Evolutionary conservation across 1,284 basidiomycete species (phyloP), one percentile per base, ranked within the genome.

Genomic region (Cutaneotrichosporon cyanovorans): DNA sequence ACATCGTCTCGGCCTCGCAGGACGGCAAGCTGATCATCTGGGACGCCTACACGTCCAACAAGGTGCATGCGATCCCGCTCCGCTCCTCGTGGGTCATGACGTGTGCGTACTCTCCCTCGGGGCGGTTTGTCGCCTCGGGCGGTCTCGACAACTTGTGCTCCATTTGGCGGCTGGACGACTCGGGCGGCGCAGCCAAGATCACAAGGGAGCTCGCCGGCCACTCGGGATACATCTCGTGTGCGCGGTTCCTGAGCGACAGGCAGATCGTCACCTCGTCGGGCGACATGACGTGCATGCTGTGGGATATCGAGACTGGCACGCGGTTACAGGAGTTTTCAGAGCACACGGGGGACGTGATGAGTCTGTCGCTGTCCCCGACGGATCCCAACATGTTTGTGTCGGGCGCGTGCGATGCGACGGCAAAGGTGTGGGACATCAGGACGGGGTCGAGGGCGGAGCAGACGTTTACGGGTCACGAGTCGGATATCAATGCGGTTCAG

Each of bases 41-140:
- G 93, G 93, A 99, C 72, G 93, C 95, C 36, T 97, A 97, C 75
- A 96, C 93, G 9, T 95, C 91, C 53, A 97, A 98, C 80, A 98
- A 98, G 77, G 93, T 98, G 48, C 92, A 98, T 70, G 93, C 93
- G 57, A 97, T 98, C 70, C 93, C 93, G 37, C 78, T 98, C 33
- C 83, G 93, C 40, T 95, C 90, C 32, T 90, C 86, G 58, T 98
- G 95, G 95, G 93, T 98, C 74, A 98, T 98, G 93, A 97, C 95
- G 39, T 98, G 95, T 71, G 93, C 95, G 40, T 98, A 97, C 73
- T 84, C 93, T 14, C 93, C 95, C 6, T 90, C 87, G 19, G 93
- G 93, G 45, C 91, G 88, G 72, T 92, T 85, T 60, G 95, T 98
- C 52, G 95, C 95, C 28, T 98, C 93, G 62, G 93, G 95, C 74